Conservation (phyloP, 2,329 filamentous ascomycete species). For the Fonsecaea erecta region DNA sequence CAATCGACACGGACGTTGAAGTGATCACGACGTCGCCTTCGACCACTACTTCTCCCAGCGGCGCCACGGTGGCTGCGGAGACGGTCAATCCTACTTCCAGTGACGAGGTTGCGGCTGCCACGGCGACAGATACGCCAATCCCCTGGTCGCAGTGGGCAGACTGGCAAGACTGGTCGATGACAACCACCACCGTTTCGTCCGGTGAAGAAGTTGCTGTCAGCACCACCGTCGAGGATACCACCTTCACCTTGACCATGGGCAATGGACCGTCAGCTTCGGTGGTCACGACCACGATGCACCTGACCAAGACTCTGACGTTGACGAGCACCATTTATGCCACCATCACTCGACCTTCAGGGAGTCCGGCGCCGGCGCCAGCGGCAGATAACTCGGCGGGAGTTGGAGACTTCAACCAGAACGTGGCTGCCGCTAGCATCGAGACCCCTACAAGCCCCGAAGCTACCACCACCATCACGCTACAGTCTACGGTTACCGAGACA, state of each 20-base stretch:
- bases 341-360: slow-evolving; percentile 24
- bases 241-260: slow-evolving; percentile 28
- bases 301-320: slow-evolving; percentile 25
- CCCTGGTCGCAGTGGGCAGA: slow-evolving; percentile 18
- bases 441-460: neutral
- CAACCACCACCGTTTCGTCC: slow-evolving; percentile 19
- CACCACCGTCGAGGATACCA: slow-evolving; percentile 24
- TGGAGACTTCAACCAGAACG: slow-evolving; percentile 16
- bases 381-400: neutral
- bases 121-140: neutral
- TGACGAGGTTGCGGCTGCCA: neutral
- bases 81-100: neutral
- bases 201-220: slow-evolving; percentile 25
- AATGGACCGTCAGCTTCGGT: slow-evolving; percentile 27
- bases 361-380: neutral
- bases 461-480: slow-evolving; percentile 23
- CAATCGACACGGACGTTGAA: neutral
- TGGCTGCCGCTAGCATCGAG: slow-evolving; percentile 19
- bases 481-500: slow-evolving; percentile 28
- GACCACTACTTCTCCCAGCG: neutral
- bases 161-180: slow-evolving; percentile 15
- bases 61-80: neutral
- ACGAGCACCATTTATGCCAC: slow-evolving; percentile 32
- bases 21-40: neutral
- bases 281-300: slow-evolving; percentile 31